Evolutionary conservation across 805 yeast genomes (phyloP), one percentile per base, ranked within the genome.

Genomic region (Pichia deserticola): DNA sequence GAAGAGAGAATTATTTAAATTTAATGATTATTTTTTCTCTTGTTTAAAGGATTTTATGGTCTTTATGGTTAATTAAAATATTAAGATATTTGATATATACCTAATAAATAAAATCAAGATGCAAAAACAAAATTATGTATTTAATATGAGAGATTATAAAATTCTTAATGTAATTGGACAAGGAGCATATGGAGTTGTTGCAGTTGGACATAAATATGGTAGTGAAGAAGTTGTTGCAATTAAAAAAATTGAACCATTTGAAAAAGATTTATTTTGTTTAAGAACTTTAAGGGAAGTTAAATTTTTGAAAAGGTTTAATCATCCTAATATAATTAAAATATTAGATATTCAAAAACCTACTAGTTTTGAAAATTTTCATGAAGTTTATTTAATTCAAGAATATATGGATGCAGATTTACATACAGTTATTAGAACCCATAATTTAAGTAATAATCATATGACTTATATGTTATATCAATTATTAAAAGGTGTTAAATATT

Each of bases 161-260:
- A 75, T 85, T 7, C 68, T 71, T 20, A 79, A 78, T 51, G 69
- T 83, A 5, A 68, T 86, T 6, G 95, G 95, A 5, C 87, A 84
- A 62, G 95, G 95, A 1, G 89, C 93, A 0, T 86, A 86, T 57
- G 93, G 95, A 0, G 75, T 84, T 3, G 95, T 86, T 5, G 84
- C 86, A 43, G 74, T 81, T 5, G 93, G 89, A 0, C 63, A 73
- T 10, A 88, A 84, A 57, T 72, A 72, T 51, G 82, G 84, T 11
- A 72, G 86, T 1, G 54, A 59, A 0, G 74, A 77, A 20, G 73
- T 77, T 1, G 93, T 86, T 3, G 95, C 95, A 1, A 85, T 86
- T 51, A 86, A 86, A 64, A 85, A 82, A 61, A 81, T 86, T 7
- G 79, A 79, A 50, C 90, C 93, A 0, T 84, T 85, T 61, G 76